These are phyloP conservation scores for Xerocomus potaroensis DNA, from an alignment of 768 basidiomycete species.

Conservation along the genomic window DNA sequence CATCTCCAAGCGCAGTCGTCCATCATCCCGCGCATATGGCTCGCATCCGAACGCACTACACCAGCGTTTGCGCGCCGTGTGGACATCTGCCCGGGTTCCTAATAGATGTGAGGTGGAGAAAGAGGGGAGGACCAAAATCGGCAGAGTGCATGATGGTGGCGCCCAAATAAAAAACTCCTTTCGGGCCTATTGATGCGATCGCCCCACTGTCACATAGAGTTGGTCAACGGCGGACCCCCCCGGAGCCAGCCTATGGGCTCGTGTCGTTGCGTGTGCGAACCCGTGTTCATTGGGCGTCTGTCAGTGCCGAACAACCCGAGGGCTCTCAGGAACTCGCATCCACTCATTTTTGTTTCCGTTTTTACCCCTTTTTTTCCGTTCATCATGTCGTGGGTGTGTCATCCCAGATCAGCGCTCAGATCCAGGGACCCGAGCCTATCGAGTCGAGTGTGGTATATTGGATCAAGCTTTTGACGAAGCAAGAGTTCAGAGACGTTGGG, in stretches of 20 bases:
- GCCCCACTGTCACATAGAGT: too few species aligned
- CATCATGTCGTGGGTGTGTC: neutral
- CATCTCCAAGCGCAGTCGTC: neutral
- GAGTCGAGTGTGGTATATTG: neutral
- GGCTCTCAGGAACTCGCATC: neutral
- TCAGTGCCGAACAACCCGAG: neutral
- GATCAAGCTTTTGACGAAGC: neutral
- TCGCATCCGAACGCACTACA: neutral
- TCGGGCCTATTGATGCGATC: neutral
- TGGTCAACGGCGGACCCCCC: too few species aligned
- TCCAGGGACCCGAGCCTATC: neutral
- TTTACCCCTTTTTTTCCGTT: neutral
- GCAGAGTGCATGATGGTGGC: neutral
- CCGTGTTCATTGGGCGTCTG: neutral
- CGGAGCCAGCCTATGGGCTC: too few species aligned
- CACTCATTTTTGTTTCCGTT: neutral
- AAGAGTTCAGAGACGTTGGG: neutral
- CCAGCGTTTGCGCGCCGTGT: neutral
- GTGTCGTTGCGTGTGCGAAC: too few species aligned
- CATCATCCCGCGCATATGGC: neutral
- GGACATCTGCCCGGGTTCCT: neutral
- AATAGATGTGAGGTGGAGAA: neutral
- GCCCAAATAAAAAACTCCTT: too few species aligned
- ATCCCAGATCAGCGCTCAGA: neutral
- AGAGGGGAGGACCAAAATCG: neutral